These are phyloP conservation scores for Penicillium paxilli DNA, from an alignment of 495 filamentous ascomycete species.

Conservation along the genomic window DNA sequence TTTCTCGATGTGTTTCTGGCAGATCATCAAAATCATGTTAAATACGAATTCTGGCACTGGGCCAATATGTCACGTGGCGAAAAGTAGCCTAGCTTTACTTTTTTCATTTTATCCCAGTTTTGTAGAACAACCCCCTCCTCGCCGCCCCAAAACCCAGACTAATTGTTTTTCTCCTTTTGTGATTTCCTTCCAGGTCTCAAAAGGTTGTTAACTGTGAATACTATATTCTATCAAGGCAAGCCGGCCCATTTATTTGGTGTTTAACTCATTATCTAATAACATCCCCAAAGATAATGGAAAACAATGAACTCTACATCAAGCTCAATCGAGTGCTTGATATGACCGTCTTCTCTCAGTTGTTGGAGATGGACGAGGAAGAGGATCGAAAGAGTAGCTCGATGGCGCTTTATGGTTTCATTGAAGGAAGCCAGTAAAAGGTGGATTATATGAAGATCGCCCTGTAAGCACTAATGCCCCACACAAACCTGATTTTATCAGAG, in stretches of 20 bases:
- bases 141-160: not conserved
- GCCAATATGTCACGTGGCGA: not conserved
- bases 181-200: not conserved
- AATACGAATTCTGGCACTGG: not conserved
- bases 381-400: not conserved
- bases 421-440: not conserved
- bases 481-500: not conserved
- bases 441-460: not conserved
- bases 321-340: not conserved
- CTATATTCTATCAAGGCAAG: not conserved
- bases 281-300: not conserved
- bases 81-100: not conserved
- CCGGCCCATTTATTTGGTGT: not conserved
- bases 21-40: not conserved
- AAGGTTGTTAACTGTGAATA: not conserved
- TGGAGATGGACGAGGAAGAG: not conserved
- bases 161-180: not conserved
- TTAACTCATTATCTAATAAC: not conserved
- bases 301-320: not conserved
- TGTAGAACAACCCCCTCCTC: not conserved
- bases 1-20: not conserved
- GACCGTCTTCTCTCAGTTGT: not conserved
- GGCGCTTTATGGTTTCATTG: not conserved
- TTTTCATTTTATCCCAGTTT: not conserved
- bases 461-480: not conserved